Conservation (phyloP, 2,329 filamentous ascomycete genomes). For the Epichloe typhina region DNA sequence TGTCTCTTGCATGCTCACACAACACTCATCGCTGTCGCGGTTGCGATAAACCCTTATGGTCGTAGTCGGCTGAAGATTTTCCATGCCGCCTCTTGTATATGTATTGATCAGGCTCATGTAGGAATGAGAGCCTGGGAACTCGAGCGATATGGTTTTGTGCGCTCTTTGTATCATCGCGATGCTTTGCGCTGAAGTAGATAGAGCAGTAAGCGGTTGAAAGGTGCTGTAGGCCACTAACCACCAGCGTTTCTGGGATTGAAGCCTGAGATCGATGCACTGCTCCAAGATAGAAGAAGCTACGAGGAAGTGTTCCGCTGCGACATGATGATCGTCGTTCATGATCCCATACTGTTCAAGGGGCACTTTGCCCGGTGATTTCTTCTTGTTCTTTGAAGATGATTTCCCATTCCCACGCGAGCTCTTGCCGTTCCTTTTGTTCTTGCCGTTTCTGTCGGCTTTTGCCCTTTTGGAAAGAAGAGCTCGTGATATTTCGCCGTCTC, state of each 20-base stretch:
- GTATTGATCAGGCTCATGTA: constrained; percentile 29
- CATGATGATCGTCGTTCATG: constrained; percentile 11
- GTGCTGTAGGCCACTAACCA: background rate
- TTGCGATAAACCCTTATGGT: background rate
- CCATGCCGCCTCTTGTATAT: constrained; percentile 23
- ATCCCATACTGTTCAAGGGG: constrained; percentile 10
- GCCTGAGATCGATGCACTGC: constrained; percentile 27
- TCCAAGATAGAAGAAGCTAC: constrained; percentile 25
- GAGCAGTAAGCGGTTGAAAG: background rate
- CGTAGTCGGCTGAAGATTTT: constrained; percentile 13
- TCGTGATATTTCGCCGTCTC: background rate
- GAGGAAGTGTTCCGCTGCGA: constrained; percentile 26
- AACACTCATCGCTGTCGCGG: background rate
- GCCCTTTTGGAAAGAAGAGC: background rate
- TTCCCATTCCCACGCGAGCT: background rate
- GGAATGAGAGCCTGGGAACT: constrained; percentile 31
- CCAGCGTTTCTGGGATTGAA: constrained; percentile 14
- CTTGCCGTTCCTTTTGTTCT: background rate
- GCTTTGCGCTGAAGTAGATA: background rate
- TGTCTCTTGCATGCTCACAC: background rate
- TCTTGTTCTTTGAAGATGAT: background rate
- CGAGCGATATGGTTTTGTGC: constrained; percentile 25
- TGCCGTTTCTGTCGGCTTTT: background rate
- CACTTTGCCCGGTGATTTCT: constrained; percentile 2
- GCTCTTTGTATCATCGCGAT: constrained; percentile 24